Evolutionary conservation across 768 basidiomycete species (phyloP).

Genomic region (Thelephora aurantiotincta): DNA sequence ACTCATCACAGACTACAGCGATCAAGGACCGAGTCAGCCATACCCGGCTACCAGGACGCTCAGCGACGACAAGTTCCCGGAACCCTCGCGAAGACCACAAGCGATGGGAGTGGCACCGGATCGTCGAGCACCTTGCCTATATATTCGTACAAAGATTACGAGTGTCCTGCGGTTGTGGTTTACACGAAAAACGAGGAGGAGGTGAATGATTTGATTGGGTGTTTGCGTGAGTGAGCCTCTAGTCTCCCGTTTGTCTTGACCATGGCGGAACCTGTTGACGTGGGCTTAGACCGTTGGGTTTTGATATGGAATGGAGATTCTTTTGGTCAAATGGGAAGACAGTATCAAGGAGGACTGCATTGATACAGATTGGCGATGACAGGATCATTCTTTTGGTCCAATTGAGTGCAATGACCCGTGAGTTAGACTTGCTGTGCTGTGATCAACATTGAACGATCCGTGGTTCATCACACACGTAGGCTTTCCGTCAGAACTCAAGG

Average conservation of each 20-base stretch:
- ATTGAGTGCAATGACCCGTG: slow-evolving; percentile 33
- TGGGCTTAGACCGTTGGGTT: slow-evolving; percentile 27
- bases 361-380: slow-evolving; percentile 32
- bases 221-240: slow-evolving; percentile 22
- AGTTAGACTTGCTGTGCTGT: slow-evolving; percentile 1
- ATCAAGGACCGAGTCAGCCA: too few species aligned
- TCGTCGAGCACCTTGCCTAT: slow-evolving; percentile 11
- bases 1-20: too few species aligned
- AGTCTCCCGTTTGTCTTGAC: neutral
- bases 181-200: slow-evolving; percentile 27
- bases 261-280: neutral
- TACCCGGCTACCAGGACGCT: too few species aligned
- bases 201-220: slow-evolving; percentile 25
- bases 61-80: too few species aligned
- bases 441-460: too few species aligned
- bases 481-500: slow-evolving; percentile 30
- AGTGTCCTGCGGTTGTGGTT: slow-evolving; percentile 19
- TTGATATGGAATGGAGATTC: slow-evolving; percentile 38
- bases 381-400: slow-evolving; percentile 32
- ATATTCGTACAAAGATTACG: slow-evolving; percentile 26
- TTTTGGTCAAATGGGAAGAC: slow-evolving; percentile 14
- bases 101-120: too few species aligned
- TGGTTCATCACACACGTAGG: slow-evolving; percentile 12
- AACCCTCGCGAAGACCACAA: too few species aligned
- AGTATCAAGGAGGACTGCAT: slow-evolving; percentile 20